Evolutionary conservation across 2,329 filamentous ascomycete genomes (phyloP).

Genomic region (Triangularia verruculosa): DNA sequence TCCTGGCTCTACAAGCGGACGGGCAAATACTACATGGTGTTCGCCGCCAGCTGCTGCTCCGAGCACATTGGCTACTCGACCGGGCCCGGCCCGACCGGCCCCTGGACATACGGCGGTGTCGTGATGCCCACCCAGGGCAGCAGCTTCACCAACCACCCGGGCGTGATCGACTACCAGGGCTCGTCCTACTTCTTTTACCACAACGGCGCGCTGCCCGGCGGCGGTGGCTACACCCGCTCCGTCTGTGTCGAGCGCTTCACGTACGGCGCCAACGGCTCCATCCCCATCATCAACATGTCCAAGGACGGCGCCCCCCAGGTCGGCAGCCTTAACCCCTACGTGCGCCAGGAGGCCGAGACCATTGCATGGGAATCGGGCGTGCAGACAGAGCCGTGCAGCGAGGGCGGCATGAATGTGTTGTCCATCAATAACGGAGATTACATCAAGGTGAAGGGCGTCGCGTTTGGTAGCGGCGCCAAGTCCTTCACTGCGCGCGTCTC

Average conservation of each 20-base stretch:
- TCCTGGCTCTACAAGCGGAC: constrained; percentile 35
- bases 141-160: constrained; percentile 34
- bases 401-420: constrained; percentile 30
- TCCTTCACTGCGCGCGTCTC: constrained; percentile 30
- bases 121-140: constrained; percentile 31
- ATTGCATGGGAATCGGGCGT: constrained; percentile 29
- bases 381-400: constrained; percentile 10
- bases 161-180: constrained; percentile 31
- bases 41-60: constrained; percentile 31
- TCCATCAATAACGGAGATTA: constrained; percentile 33
- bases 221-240: constrained; percentile 30
- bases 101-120: constrained; percentile 33
- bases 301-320: constrained; percentile 29
- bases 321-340: constrained; percentile 29
- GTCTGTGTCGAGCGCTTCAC: constrained; percentile 30
- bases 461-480: constrained; percentile 30
- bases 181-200: constrained; percentile 35
- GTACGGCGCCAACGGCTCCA: constrained; percentile 31
- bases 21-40: constrained; percentile 32
- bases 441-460: constrained; percentile 34
- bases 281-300: constrained; percentile 32
- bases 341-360: constrained; percentile 30
- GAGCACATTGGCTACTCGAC: constrained; percentile 35
- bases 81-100: constrained; percentile 28
- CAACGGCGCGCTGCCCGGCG: constrained; percentile 32